Evolutionary conservation across 306 rosid species (phyloP), one percentile per base, ranked within the genome.

Genomic region (Gastrolobium bilobum): DNA sequence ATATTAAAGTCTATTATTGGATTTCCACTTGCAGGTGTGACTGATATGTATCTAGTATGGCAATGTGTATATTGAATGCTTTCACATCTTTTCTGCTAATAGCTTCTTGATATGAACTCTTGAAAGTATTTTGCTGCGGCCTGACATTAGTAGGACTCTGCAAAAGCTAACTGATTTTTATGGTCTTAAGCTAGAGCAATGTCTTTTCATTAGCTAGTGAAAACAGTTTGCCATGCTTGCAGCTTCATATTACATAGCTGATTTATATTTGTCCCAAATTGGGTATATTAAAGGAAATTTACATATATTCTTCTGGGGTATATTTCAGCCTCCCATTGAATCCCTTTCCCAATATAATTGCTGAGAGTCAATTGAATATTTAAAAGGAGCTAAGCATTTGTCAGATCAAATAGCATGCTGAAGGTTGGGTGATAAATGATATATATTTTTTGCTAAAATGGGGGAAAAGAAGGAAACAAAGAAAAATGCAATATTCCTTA

Each of bases 371-470:
- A 57, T 42, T 13, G 43, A 43, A 7, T 57, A 43, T 46, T 11
- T 31, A 40, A 10, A 43, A n/a, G 58, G 4, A 73, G 57, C 13
- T 11, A n/a, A 42, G 62, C 61, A 30, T 44, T 44, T 47, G 38
- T 4, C 10, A 8, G n/a, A 54, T 5, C 60, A 60, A 47, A 46
- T 11, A 35, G 70, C 51, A 4, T 31, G 15, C 44, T 2, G 30
- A 73, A 60, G 48, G 37, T 10, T 14, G 31, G 48, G 54, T 58
- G 48, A 47, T 60, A 9, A 46, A 37, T 75, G 71, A 43, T 59
- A 42, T 43, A 3, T 3, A 4, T 57, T 26, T 39, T 54, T 53
- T 53, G 30, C 56, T 11, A n/a, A 40, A 43, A 42, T 4, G 57
- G 30, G 37, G 10, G 11, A 2, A 15, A 6, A 47, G 37, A 31